Evolutionary conservation across 1,139 yeast genomes (phyloP), one percentile per base, ranked within the genome.

Genomic region (Taphrina confusa): DNA sequence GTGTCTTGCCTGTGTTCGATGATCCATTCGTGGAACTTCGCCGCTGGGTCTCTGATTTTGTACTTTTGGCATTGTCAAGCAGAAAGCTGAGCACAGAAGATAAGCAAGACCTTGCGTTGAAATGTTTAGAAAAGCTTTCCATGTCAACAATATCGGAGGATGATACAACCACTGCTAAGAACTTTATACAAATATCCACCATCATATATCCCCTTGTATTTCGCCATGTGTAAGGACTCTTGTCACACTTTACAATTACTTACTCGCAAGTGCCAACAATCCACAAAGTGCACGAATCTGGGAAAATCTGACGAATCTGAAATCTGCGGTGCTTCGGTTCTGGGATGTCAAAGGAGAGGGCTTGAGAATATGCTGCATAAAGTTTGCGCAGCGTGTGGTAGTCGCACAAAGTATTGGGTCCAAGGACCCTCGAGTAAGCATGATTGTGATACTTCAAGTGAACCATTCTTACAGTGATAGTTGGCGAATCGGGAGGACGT

Each of bases 331-430:
- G 2, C 64, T 74, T 11, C 60, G 64, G 2, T 61, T 69, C 6
- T 76, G 78, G 78, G 68, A 69, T 34, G 61, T 64, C 2, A 62
- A 61, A 3, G 68, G 68, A 34, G 66, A 68, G 28, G 76, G 77
- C 6, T 75, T 83, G 49, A 83, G 82, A 70, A 74, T 87, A 27
- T 85, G 91, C 46, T 76, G 87, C 28, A 75, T 86, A 59, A 88
- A 86, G 71, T 84, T 91, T 65, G 80, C 89, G 6, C 82, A 87
- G 60, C 80, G 82, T 55, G 81, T 89, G 1, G 82, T 91, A 39
- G 82, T 82, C 61, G 81, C 82, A 28, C 96, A 91, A 67, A 78
- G 87, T 23, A 79, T 81, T 34, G 76, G 82, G 1, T 65, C 71
- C 4, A 65, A 69, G 22, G 76, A 75, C 62, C 65, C 78, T 65